Percentiles rank a stretch among this genome's conserved stretches.
phyloP scores from a whole-genome alignment of 2,329 filamentous ascomycete genomes.

The Trichoderma endophyticum region DNA sequence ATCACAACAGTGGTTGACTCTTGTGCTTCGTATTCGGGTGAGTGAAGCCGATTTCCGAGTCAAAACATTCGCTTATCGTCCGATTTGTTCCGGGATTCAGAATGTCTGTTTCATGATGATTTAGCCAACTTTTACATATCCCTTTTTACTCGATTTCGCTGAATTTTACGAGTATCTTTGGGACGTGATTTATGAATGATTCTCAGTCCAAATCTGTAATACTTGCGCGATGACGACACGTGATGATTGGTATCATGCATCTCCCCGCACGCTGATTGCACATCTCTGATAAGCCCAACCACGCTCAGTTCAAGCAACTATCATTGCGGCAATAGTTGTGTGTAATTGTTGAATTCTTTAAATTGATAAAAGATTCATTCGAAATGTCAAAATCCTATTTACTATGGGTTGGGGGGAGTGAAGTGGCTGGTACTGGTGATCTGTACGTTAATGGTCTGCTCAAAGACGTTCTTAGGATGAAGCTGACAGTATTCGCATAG shows the following conservation, averaged over 20 bases:
- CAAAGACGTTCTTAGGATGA: background rate
- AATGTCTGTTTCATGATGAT: background rate
- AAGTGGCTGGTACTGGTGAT: constrained; percentile 39
- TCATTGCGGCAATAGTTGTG: background rate
- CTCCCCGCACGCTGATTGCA: constrained; percentile 5
- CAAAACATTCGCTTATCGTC: background rate
- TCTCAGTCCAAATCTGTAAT: background rate
- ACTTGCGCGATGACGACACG: constrained; percentile 4
- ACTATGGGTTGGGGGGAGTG: constrained; percentile 29
- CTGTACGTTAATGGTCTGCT: constrained; percentile 36
- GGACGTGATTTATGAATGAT: background rate
- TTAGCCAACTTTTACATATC: background rate
- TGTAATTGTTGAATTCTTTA: too few species aligned
- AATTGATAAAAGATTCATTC: background rate
- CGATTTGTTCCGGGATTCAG: background rate
- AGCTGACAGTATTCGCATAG: constrained; percentile 31
- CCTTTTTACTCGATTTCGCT: background rate
- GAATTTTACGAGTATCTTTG: background rate
- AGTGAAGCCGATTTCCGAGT: background rate
- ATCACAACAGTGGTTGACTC: too few species aligned
- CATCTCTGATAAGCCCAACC: background rate
- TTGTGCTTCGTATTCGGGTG: background rate
- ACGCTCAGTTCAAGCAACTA: background rate
- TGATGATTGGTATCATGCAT: background rate
- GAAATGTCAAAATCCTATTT: constrained; percentile 3